Conservation (phyloP, 352 stramenopile genomes). For the Phytophthora ohioensis region DNA sequence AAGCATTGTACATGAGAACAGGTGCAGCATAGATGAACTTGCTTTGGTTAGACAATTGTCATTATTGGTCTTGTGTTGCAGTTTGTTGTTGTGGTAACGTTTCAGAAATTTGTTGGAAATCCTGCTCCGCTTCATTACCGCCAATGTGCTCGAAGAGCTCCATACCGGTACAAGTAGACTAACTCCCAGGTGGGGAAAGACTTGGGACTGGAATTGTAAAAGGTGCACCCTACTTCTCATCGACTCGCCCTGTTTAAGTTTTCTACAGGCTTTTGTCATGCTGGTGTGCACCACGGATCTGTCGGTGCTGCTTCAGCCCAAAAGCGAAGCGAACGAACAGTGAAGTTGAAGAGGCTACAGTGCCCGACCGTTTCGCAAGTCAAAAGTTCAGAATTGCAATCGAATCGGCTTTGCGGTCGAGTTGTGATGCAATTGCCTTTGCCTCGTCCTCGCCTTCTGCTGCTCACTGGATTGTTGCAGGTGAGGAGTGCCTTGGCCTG, state of each 20-base stretch:
- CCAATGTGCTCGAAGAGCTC: no score
- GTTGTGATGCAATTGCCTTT: background rate
- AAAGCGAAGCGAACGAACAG: background rate
- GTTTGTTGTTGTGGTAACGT: background rate
- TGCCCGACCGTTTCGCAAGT: background rate
- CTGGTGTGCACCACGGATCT: no score
- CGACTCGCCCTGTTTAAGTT: no score
- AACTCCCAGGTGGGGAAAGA: no score
- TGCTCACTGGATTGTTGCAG: slow-evolving; percentile 16
- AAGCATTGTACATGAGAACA: slow-evolving; percentile 20
- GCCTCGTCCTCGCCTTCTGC: background rate
- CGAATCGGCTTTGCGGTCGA: background rate
- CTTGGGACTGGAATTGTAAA: no score
- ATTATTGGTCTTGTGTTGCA: no score
- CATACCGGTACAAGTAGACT: no score
- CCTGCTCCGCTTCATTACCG: no score
- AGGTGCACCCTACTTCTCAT: no score
- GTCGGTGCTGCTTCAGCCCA: no score
- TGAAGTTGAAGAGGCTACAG: background rate
- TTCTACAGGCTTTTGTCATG: background rate
- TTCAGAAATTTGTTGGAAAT: no score
- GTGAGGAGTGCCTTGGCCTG: background rate
- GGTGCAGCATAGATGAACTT: slow-evolving; percentile 18
- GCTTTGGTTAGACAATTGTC: no score
- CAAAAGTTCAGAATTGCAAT: slow-evolving; percentile 10